Base-by-base conservation (phyloP, 768 basidiomycete species). In the Suillus tomentosus region DNA sequence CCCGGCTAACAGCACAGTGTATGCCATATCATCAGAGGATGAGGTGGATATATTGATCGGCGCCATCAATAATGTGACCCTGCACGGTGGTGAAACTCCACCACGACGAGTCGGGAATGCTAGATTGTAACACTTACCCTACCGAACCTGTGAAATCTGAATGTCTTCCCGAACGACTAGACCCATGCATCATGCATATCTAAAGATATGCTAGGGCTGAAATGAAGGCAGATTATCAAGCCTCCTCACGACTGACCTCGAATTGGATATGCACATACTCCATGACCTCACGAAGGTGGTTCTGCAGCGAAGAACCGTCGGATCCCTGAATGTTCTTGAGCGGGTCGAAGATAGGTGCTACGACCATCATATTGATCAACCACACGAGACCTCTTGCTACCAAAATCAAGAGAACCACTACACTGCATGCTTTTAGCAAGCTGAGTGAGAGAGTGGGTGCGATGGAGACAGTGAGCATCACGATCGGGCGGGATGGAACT, bases 131-230 rank as follows among this genome's bases (percentile, higher is more conserved):
- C n/a, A n/a, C n/a, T n/a, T n/a, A n/a, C 84, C 70, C 71, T 79
- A 47, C 85, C 85, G 71, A 82, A 84, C 1, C 85, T 85, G 66
- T 87, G 81, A 62, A 85, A 84, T 48, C 81, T 72, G 64, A 85
- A 83, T 1, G 84, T 86, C 65, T 80, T 79, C 13, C 85, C 85
- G 71, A 78, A 83, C 17, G 65, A 70, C 62, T 73, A 75, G 31
- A 76, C 74, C 83, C 83, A 86, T 22, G 78, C 74, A 17, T 77
- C 73, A 66, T 84, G 78, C 2, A 78, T 79, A 5, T 72, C 68
- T 9, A 78, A 70, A 65, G 79, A 82, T 34, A 76, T 62, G 57
- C 76, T 72, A 9, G 85, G 85, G 63, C 85, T 86, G 61, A 15
- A 31, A 53, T 50, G 48, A n/a, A 59, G 62, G 31, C 24, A 14